Evolutionary conservation across 495 filamentous ascomycete genomes (phyloP).

Genomic region (Margaritispora aquatica): DNA sequence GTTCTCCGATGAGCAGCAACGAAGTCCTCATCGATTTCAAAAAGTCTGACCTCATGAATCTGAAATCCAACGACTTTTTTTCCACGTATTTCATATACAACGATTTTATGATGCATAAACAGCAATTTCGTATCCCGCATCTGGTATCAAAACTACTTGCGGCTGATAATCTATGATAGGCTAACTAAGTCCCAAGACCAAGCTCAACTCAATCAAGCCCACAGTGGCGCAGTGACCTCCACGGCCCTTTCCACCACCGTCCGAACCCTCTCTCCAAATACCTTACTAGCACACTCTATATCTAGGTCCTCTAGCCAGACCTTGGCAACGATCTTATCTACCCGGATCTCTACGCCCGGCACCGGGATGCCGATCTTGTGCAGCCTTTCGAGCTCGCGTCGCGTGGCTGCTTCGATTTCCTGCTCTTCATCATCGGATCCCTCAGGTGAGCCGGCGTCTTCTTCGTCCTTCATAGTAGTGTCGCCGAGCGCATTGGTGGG

Average conservation of each 20-base stretch:
- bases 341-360: conserved; percentile 77
- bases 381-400: conserved; percentile 58
- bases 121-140: too few relatives aligned
- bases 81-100: too few relatives aligned
- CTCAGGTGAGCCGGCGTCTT: conserved; percentile 27
- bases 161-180: neutral
- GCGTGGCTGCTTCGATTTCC: conserved; percentile 45
- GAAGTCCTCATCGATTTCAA: too few relatives aligned
- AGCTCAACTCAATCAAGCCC: conserved; percentile 23
- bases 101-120: too few relatives aligned
- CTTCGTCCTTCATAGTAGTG: conserved; percentile 10
- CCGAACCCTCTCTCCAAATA: conserved; percentile 72
- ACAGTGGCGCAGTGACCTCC: conserved; percentile 80
- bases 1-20: too few relatives aligned
- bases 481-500: conserved; percentile 11
- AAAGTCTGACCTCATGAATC: too few relatives aligned
- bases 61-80: too few relatives aligned
- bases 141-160: neutral
- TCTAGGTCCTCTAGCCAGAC: conserved; percentile 90
- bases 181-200: neutral
- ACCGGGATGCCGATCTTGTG: conserved; percentile 79
- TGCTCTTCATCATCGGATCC: conserved; percentile 23
- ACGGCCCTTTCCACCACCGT: conserved; percentile 87
- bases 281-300: conserved; percentile 72
- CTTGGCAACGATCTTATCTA: conserved; percentile 80